Evolutionary conservation across 2,329 filamentous ascomycete genomes (phyloP).

Genomic region (Basipetospora chlamydospora): DNA sequence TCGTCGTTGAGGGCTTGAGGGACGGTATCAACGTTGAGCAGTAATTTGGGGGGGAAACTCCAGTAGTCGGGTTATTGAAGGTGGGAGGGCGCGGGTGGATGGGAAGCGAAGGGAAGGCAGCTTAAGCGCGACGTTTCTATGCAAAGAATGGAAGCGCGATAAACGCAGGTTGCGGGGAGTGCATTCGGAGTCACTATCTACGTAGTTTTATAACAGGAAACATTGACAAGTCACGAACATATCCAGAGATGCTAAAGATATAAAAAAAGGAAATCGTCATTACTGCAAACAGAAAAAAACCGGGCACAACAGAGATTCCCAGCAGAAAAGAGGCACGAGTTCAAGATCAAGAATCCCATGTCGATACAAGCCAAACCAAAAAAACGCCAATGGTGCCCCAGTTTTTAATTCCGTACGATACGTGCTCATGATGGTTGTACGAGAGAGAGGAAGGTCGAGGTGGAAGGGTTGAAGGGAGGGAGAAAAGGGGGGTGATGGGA

Average conservation of each 20-base stretch:
- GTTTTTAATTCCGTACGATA: neutral
- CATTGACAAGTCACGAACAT: too few species aligned
- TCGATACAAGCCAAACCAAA: slow-evolving; percentile 1
- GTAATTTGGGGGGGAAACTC: slow-evolving; percentile 11
- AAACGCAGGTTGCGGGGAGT: too few species aligned
- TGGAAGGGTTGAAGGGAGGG: neutral
- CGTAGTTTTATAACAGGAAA: too few species aligned
- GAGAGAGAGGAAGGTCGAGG: neutral
- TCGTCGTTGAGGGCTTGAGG: slow-evolving; percentile 76
- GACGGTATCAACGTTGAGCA: slow-evolving; percentile 64
- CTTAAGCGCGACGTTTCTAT: too few species aligned
- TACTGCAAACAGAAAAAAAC: neutral
- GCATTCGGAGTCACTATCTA: too few species aligned
- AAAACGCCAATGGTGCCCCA: neutral
- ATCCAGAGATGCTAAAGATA: too few species aligned
- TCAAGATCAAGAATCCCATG: neutral
- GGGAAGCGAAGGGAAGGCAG: too few species aligned
- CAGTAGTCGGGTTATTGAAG: too few species aligned
- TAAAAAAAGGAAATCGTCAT: too few species aligned
- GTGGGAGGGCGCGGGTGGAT: neutral
- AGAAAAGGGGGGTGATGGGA: neutral
- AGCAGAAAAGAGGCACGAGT: slow-evolving; percentile 3
- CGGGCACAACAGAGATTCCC: neutral
- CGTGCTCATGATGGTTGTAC: neutral
- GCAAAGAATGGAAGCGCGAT: too few species aligned